Conservation (phyloP, 2,329 filamentous ascomycete genomes). For the Fusarium denticulatum region DNA sequence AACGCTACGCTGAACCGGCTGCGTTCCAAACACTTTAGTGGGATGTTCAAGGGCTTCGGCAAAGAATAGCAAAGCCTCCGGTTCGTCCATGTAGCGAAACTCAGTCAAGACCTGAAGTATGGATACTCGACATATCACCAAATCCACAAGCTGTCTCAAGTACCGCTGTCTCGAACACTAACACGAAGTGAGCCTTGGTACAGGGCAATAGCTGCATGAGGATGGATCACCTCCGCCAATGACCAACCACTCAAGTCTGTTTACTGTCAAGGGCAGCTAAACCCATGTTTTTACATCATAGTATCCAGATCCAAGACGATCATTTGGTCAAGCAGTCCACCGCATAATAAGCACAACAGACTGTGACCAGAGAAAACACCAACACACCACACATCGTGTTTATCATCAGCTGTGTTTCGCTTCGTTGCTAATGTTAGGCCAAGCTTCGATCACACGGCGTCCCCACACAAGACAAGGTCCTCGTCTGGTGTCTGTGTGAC, state of each 20-base stretch:
- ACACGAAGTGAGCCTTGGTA: constrained; percentile 23
- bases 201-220: constrained; percentile 30
- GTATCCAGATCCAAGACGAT: background rate
- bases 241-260: constrained; percentile 7
- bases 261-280: constrained; percentile 8
- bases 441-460: constrained; percentile 39
- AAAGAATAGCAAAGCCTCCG: constrained; percentile 20
- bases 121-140: constrained; percentile 19
- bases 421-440: constrained; percentile 19
- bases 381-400: background rate
- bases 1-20: constrained; percentile 25
- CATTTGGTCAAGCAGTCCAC: background rate
- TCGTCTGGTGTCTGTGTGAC: constrained; percentile 36
- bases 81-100: background rate
- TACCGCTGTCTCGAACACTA: constrained; percentile 32
- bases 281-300: constrained; percentile 1
- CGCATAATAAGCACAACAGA: background rate
- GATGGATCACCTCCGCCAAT: constrained; percentile 27
- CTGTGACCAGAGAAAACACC: background rate
- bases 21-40: constrained; percentile 33
- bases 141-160: constrained; percentile 14
- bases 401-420: constrained; percentile 21
- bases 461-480: constrained; percentile 30
- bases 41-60: constrained; percentile 22
- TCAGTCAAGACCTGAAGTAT: constrained; percentile 25